A percentile compares a stretch with the other conserved stretches of the same genome.
These are phyloP conservation scores for Corymbia citriodora DNA, from an alignment of 441 rosid species.

Conservation along the genomic window DNA sequence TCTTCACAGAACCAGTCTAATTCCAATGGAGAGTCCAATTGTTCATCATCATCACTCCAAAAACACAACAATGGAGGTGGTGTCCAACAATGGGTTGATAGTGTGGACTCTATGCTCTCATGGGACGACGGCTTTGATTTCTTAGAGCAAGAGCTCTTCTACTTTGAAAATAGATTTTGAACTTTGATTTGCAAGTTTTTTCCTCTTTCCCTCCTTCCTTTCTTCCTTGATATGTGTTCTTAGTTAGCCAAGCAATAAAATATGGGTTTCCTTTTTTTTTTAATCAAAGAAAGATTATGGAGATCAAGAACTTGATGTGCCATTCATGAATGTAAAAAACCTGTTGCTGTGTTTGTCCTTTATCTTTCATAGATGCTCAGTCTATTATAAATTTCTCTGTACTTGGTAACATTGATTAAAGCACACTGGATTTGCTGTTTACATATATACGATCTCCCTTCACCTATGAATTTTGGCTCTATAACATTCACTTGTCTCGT, in stretches of 20 bases:
- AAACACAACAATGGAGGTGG: background rate
- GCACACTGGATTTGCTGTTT: background rate
- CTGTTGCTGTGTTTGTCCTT: background rate
- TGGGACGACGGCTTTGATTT: background rate
- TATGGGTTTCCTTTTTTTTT: background rate
- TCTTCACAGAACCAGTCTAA: background rate
- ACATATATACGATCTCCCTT: background rate
- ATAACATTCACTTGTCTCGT: accelerated
- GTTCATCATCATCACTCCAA: background rate
- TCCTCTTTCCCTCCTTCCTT: background rate
- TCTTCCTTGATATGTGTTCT: background rate
- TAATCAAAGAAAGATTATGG: background rate
- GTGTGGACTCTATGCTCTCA: background rate
- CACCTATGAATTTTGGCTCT: background rate
- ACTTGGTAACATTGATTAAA: background rate
- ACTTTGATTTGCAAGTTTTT: background rate
- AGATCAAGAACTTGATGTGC: background rate
- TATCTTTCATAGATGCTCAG: background rate
- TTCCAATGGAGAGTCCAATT: background rate
- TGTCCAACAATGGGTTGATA: background rate
- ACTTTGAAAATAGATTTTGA: background rate
- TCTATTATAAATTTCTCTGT: background rate
- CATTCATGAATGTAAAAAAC: background rate
- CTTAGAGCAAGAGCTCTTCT: background rate
- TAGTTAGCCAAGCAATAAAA: background rate